Base-by-base conservation (phyloP, 805 yeast species). In the Priceomyces haplophilus region DNA sequence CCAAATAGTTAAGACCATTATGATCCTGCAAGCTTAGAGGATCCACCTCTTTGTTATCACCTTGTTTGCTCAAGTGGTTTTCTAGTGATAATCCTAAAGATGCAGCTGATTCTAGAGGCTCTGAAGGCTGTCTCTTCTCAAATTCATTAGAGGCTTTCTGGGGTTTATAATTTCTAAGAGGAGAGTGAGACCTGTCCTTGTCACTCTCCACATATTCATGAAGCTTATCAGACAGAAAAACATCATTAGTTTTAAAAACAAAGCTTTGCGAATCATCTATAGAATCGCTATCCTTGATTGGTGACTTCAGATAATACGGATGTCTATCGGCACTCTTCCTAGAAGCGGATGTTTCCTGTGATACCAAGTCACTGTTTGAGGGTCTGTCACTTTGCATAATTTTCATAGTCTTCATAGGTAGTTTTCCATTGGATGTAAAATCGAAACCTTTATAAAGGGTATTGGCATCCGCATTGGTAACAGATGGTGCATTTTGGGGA, bases 391-490 rank as follows among this genome's bases (percentile, higher is more conserved):
- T 60, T 27, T 51, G 59, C 65, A 68, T 55, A 5, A 64, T 62
- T 42, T 54, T 61, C 75, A 70, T 69, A 6, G 72, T 72, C 44
- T 70, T 70, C 55, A 58, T 43, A 2, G 75, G 75, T 23, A 69
- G 59, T 43, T 62, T 58, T 1, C 75, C 75, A 52, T 67, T 67
- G 5, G 70, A 58, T 6, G 74, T 69, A 51, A 69, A 69, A 47
- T 69, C 75, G 46, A 69, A 51, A 36, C 56, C 61, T 33, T 61
- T 59, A 47, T 69, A 69, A 25, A 50, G 48, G 19, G 56, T 61
- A 10, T 36, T 43, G 11, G 40, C 31, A 27, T 36, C 24, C 15
- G 16, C 31, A 36, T 36, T 36, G 8, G n/a, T n/a, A n/a, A n/a
- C n/a, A n/a, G n/a, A n/a, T 11, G 39, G n/a, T n/a, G 31, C 15